Conservation (phyloP, 2,329 filamentous ascomycete genomes). For the Aspergillus fructus region DNA sequence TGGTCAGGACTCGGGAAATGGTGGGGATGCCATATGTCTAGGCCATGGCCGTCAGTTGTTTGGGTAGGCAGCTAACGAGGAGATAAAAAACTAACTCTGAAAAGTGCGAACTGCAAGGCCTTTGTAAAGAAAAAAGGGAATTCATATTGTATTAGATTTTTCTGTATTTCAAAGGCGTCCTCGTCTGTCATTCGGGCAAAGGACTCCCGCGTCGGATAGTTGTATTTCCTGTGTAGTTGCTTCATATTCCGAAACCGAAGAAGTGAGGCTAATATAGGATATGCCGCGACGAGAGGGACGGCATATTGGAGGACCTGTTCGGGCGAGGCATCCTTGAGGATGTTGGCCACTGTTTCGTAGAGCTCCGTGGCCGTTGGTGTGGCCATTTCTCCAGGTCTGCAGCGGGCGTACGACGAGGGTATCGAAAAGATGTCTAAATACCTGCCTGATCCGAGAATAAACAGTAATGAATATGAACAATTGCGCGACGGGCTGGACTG, state of each 20-base stretch:
- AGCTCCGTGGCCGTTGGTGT: not conserved
- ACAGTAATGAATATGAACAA: not conserved
- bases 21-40: slow-evolving; percentile 58
- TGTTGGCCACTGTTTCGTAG: not conserved
- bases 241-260: slow-evolving; percentile 37
- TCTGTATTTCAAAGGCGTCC: slow-evolving; percentile 53
- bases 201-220: slow-evolving; percentile 47
- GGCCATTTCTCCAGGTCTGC: not conserved
- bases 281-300: slow-evolving; percentile 23
- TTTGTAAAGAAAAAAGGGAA: slow-evolving; percentile 56
- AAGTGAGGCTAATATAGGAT: slow-evolving; percentile 27
- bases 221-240: slow-evolving; percentile 41
- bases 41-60: slow-evolving; percentile 1
- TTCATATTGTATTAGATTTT: slow-evolving; percentile 49
- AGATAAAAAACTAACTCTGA: slow-evolving; percentile 45
- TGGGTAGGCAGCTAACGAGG: not conserved
- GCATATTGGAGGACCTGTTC: slow-evolving; percentile 24
- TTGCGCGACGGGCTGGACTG: not conserved
- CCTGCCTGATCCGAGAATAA: not conserved
- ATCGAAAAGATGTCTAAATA: no score
- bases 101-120: slow-evolving; percentile 59
- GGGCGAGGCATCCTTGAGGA: slow-evolving; percentile 5
- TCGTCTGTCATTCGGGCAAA: slow-evolving; percentile 55
- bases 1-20: slow-evolving; percentile 51
- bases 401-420: no score